Percentiles rank a stretch among this genome's conserved stretches.
Evolutionary conservation across 352 stramenopile genomes (phyloP).

Genomic region (Phytophthora podocarpi): DNA sequence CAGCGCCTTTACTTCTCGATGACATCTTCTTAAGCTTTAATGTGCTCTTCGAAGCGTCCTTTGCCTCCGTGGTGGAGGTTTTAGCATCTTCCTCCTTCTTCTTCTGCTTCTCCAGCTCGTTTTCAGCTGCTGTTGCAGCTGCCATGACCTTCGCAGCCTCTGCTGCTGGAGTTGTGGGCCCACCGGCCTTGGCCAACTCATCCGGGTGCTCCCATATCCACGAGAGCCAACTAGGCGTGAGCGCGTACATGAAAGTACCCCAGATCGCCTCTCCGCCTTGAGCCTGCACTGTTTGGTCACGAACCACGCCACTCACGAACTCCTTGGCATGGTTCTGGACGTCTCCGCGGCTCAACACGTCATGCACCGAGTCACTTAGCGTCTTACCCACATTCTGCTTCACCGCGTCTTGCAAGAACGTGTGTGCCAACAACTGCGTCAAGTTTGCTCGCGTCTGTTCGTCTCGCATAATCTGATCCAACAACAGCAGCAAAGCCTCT

Average conservation of each 20-base stretch:
- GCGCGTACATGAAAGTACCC: constrained; percentile 80
- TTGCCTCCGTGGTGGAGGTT: neutral
- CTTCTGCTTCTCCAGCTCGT: constrained; percentile 30
- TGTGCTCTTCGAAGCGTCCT: constrained; percentile 7
- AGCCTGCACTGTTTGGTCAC: constrained; percentile 79
- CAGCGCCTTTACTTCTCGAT: constrained; percentile 3
- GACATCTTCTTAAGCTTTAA: constrained; percentile 18
- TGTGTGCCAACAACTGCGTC: constrained; percentile 65
- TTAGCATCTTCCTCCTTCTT: constrained; percentile 8
- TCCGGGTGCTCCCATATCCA: constrained; percentile 70
- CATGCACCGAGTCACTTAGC: constrained; percentile 71
- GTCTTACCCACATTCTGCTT: constrained; percentile 65
- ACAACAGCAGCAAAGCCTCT: constrained; percentile 52
- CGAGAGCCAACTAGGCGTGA: constrained; percentile 74
- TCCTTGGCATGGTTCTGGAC: constrained; percentile 85
- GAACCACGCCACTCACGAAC: constrained; percentile 81
- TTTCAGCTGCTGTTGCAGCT: constrained; percentile 37
- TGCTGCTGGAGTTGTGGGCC: constrained; percentile 9
- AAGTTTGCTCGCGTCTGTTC: constrained; percentile 56
- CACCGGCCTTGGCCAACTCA: constrained; percentile 15
- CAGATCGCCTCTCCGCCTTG: constrained; percentile 82
- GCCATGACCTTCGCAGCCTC: constrained; percentile 41
- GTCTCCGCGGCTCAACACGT: constrained; percentile 75
- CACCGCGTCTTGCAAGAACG: constrained; percentile 69
- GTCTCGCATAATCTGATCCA: constrained; percentile 72